phyloP scores from a whole-genome alignment of 2,329 filamentous ascomycete species.

The Aureobasidium subglaciale region DNA sequence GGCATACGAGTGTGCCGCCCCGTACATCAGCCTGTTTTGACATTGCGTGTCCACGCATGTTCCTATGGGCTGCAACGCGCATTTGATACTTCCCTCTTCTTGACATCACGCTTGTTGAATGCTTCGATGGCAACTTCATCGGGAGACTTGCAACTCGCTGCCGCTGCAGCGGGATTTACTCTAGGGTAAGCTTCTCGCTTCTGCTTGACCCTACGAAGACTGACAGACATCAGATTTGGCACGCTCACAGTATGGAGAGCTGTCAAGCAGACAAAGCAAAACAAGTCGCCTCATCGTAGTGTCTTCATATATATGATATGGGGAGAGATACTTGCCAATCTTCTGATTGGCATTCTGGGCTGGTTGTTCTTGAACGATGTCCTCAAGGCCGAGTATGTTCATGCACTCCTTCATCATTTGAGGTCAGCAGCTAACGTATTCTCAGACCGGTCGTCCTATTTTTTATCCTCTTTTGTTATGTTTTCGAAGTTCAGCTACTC shows the following conservation, averaged over 20 bases:
- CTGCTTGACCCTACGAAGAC: neutral
- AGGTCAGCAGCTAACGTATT: neutral
- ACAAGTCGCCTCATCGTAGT: constrained; percentile 6
- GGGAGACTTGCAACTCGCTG: constrained; percentile 17
- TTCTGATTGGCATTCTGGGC: constrained; percentile 37
- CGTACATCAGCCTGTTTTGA: neutral
- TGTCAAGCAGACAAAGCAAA: constrained; percentile 28
- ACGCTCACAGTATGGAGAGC: constrained; percentile 37
- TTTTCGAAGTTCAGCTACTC: constrained; percentile 17
- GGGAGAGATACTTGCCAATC: constrained; percentile 39
- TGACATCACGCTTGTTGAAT: neutral
- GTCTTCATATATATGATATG: constrained; percentile 40
- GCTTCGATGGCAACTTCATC: constrained; percentile 2
- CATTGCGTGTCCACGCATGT: neutral
- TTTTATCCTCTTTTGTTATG: constrained; percentile 17
- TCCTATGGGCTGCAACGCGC: neutral
- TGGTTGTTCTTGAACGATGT: constrained; percentile 19
- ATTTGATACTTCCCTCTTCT: neutral
- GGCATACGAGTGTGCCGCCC: neutral
- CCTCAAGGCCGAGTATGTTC: constrained; percentile 1
- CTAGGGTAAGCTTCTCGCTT: constrained; percentile 22
- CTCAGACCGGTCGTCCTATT: constrained; percentile 23
- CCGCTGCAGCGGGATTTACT: constrained; percentile 30
- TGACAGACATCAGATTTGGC: constrained; percentile 24
- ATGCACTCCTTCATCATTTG: neutral